phyloP scores from a whole-genome alignment of 2,329 filamentous ascomycete species.

The Colletotrichum spinosum region DNA sequence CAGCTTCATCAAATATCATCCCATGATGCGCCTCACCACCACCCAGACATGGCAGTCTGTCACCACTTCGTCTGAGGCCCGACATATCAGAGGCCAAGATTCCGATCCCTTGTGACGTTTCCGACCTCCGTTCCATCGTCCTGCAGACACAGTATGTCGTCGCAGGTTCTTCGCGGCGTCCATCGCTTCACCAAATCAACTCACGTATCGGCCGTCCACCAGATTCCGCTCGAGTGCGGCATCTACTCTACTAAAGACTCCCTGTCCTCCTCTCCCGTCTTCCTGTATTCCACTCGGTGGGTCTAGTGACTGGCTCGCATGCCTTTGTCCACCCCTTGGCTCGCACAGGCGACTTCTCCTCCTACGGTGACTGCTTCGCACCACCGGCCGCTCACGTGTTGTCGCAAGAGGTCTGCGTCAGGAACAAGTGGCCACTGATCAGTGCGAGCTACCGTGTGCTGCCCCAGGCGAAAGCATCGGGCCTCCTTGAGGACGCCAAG shows the following conservation, averaged over 20 bases:
- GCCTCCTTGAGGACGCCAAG: constrained; percentile 45
- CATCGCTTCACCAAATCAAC: constrained; percentile 40
- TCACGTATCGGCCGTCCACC: constrained; percentile 45
- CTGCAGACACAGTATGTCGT: constrained; percentile 6
- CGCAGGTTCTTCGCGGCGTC: neutral
- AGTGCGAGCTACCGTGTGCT: constrained; percentile 50
- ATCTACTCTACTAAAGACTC: constrained; percentile 45
- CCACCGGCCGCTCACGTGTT: neutral
- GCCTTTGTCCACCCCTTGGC: constrained; percentile 49
- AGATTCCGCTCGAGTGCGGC: constrained; percentile 50
- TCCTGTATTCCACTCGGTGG: constrained; percentile 53
- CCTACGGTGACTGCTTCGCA: neutral
- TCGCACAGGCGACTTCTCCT: constrained; percentile 45
- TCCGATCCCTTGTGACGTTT: too few relatives aligned
- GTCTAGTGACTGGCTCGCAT: constrained; percentile 47
- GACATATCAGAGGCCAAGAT: neutral
- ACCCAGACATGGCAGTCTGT: neutral
- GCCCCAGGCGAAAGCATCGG: constrained; percentile 45
- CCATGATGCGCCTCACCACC: constrained; percentile 11
- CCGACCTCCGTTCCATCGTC: neutral
- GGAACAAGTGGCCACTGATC: constrained; percentile 48
- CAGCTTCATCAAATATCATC: neutral
- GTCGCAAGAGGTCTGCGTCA: constrained; percentile 43
- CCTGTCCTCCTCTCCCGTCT: constrained; percentile 42
- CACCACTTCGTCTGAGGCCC: neutral